Conservation (phyloP, 23 red algal genomes). For the Gracilaria vermiculophylla region DNA sequence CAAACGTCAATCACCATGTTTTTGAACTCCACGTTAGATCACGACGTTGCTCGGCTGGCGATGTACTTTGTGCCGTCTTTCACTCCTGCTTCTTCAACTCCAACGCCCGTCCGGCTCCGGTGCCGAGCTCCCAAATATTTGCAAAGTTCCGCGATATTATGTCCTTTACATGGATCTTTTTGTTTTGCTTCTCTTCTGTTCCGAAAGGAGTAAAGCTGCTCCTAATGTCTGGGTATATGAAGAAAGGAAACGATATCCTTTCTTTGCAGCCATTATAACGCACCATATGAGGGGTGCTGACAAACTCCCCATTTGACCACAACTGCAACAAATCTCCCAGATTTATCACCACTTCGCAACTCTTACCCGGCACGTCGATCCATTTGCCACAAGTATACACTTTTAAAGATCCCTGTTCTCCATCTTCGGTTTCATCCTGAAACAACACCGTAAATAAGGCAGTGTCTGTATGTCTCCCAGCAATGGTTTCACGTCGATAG, state of each 20-base stretch:
- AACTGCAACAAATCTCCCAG: slow-evolving; percentile 18
- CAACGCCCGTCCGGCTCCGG: slow-evolving; percentile 1
- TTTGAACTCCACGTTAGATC: too few species aligned
- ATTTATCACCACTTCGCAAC: neutral
- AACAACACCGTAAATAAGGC: slow-evolving; percentile 11
- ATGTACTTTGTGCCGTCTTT: too few species aligned
- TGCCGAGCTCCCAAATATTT: slow-evolving; percentile 11
- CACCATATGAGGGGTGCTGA: slow-evolving; percentile 15
- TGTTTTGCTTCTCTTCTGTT: neutral
- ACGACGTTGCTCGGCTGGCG: too few species aligned
- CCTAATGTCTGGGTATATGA: slow-evolving; percentile 23
- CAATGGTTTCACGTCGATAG: neutral
- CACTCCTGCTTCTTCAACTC: too few species aligned
- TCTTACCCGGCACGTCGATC: neutral
- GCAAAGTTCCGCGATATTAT: slow-evolving; percentile 14
- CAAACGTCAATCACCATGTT: too few species aligned
- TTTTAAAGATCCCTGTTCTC: neutral
- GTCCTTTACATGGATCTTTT: neutral
- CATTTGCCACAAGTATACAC: neutral
- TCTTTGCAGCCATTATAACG: neutral
- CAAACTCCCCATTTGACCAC: slow-evolving; percentile 16
- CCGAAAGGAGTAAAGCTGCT: neutral
- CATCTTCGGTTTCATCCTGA: neutral
- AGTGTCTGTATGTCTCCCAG: slow-evolving; percentile 37
- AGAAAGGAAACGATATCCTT: slow-evolving; percentile 15